Percentiles rank a stretch among this genome's conserved stretches.
These are phyloP conservation scores for Acanthamoeba royreba DNA, from an alignment of 208 protist species.

Conservation along the genomic window DNA sequence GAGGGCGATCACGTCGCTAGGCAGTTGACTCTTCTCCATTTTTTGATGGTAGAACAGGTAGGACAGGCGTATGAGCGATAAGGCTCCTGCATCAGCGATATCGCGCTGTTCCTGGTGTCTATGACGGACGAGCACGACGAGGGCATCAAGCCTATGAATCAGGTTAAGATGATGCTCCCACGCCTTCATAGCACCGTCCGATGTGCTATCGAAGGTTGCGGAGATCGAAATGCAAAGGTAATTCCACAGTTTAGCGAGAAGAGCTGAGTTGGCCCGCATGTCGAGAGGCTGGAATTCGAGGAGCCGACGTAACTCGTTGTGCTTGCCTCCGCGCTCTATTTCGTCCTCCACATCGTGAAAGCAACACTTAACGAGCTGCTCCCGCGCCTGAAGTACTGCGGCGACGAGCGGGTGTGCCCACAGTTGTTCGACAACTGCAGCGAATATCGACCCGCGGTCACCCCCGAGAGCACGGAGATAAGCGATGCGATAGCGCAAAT, in stretches of 20 bases:
- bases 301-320: background rate
- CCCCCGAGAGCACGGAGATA: background rate
- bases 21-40: background rate
- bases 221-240: background rate
- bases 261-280: background rate
- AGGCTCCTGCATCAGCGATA: background rate
- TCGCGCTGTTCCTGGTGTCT: background rate
- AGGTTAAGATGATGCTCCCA: background rate
- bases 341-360: background rate
- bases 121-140: background rate
- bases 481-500: background rate
- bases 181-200: background rate
- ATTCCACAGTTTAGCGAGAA: background rate
- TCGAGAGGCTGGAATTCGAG: conserved; percentile 20
- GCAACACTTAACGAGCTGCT: background rate
- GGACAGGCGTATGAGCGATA: background rate
- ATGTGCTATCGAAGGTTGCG: background rate
- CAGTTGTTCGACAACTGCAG: background rate
- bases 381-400: background rate
- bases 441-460: background rate
- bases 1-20: background rate
- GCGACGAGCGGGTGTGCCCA: background rate
- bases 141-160: background rate
- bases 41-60: conserved; percentile 44
- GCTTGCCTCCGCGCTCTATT: background rate